Evolutionary conservation across 1,139 yeast genomes (phyloP).

Genomic region (Yamadazyma atlantica): DNA sequence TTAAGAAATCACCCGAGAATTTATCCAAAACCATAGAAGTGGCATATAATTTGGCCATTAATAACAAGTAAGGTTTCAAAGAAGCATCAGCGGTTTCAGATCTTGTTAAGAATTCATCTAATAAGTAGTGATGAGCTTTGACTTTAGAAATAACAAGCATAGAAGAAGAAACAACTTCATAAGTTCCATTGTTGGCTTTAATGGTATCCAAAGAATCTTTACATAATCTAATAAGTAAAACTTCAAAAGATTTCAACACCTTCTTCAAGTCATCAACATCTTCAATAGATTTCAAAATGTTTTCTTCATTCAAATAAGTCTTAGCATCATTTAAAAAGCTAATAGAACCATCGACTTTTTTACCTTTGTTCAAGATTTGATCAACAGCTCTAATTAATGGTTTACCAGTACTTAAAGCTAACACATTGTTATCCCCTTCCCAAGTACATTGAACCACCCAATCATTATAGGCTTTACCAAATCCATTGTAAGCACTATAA

Average conservation of each 20-base stretch:
- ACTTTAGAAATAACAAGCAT: slow-evolving; percentile 57
- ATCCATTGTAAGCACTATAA: slow-evolving; percentile 84
- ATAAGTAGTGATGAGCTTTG: slow-evolving; percentile 58
- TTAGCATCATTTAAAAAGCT: slow-evolving; percentile 41
- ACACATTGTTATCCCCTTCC: slow-evolving; percentile 94
- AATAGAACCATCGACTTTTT: slow-evolving; percentile 42
- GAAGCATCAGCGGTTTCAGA: slow-evolving; percentile 24
- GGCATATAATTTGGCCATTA: slow-evolving; percentile 53
- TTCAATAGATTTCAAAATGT: slow-evolving; percentile 30
- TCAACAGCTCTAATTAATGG: slow-evolving; percentile 60
- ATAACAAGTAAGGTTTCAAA: slow-evolving; percentile 27
- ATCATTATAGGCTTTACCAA: slow-evolving; percentile 84
- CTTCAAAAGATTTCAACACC: slow-evolving; percentile 37
- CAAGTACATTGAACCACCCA: slow-evolving; percentile 97
- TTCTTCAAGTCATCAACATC: slow-evolving; percentile 33
- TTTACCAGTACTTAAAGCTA: slow-evolving; percentile 82
- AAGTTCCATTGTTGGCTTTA: slow-evolving; percentile 44
- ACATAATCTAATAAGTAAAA: slow-evolving; percentile 47
- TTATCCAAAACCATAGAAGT: slow-evolving; percentile 68
- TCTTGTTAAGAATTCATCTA: slow-evolving; percentile 42
- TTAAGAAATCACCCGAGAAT: slow-evolving; percentile 75
- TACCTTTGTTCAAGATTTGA: slow-evolving; percentile 29
- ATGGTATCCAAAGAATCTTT: slow-evolving; percentile 46
- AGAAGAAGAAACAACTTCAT: slow-evolving; percentile 57
- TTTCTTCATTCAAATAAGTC: slow-evolving; percentile 25